phyloP scores from a whole-genome alignment of 768 basidiomycete genomes.

The Lepiota venenata region DNA sequence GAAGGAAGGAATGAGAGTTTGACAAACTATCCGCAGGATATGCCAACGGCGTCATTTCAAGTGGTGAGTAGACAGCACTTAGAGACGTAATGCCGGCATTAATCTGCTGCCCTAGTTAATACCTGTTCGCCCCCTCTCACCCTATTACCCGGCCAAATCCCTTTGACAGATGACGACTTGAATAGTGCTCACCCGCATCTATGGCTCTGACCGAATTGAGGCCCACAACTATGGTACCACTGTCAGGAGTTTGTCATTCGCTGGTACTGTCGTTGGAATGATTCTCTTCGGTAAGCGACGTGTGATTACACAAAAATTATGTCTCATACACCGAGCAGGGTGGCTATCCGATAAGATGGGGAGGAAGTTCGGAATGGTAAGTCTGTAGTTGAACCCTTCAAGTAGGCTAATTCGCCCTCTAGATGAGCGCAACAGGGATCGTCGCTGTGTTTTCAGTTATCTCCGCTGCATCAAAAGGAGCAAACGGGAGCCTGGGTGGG shows the following conservation, averaged over 20 bases:
- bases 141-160: not conserved
- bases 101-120: constrained; percentile 45
- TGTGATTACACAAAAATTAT: not conserved
- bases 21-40: constrained; percentile 48
- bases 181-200: constrained; percentile 68
- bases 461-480: constrained; percentile 80
- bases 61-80: constrained; percentile 43
- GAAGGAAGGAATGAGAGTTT: not conserved
- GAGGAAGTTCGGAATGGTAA: constrained; percentile 84
- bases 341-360: constrained; percentile 85
- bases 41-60: constrained; percentile 77
- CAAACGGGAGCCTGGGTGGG: constrained; percentile 62
- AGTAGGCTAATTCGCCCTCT: not conserved
- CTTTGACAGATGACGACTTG: not conserved
- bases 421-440: constrained; percentile 59
- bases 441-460: constrained; percentile 82
- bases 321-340: constrained; percentile 24
- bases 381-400: constrained; percentile 13
- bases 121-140: constrained; percentile 43
- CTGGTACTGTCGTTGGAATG: constrained; percentile 87
- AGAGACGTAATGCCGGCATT: not conserved
- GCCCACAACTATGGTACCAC: constrained; percentile 59
- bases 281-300: constrained; percentile 53
- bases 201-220: constrained; percentile 51
- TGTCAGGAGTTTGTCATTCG: constrained; percentile 73